A percentile compares a stretch with the other conserved stretches of the same genome.
phyloP scores from a whole-genome alignment of 805 yeast species.

The Komagataella pastoris region DNA sequence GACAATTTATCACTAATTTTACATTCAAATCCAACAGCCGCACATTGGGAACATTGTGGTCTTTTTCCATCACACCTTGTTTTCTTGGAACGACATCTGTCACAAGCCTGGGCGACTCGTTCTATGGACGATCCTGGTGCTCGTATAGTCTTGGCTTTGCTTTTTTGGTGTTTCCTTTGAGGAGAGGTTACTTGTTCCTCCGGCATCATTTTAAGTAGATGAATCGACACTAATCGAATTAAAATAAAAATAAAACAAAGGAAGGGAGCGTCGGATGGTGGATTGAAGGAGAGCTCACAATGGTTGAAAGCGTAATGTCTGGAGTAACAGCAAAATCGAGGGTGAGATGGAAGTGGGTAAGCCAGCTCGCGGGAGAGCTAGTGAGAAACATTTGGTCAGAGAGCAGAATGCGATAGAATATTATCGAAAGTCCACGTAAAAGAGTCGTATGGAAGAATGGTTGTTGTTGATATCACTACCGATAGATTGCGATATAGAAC shows the following conservation, averaged over 20 bases:
- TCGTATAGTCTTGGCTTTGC: slow-evolving; percentile 36
- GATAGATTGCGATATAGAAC: background rate
- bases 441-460: background rate
- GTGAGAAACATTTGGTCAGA: background rate
- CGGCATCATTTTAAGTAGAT: background rate
- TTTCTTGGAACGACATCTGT: slow-evolving; percentile 73
- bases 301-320: background rate
- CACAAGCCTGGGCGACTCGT: slow-evolving; percentile 85
- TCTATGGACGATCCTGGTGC: slow-evolving; percentile 55
- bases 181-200: background rate
- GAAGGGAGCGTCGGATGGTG: background rate
- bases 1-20: slow-evolving; percentile 79
- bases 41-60: slow-evolving; percentile 73
- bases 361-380: background rate
- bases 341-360: background rate
- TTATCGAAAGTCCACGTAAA: background rate
- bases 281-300: background rate
- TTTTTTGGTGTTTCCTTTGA: background rate
- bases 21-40: slow-evolving; percentile 76
- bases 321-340: background rate
- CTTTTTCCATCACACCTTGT: slow-evolving; percentile 67
- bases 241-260: too few relatives aligned
- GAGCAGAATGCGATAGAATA: background rate
- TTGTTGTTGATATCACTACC: background rate
- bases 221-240: background rate